Base-by-base conservation (phyloP, 1,139 yeast genomes). In the Candida tetrigidarum region DNA sequence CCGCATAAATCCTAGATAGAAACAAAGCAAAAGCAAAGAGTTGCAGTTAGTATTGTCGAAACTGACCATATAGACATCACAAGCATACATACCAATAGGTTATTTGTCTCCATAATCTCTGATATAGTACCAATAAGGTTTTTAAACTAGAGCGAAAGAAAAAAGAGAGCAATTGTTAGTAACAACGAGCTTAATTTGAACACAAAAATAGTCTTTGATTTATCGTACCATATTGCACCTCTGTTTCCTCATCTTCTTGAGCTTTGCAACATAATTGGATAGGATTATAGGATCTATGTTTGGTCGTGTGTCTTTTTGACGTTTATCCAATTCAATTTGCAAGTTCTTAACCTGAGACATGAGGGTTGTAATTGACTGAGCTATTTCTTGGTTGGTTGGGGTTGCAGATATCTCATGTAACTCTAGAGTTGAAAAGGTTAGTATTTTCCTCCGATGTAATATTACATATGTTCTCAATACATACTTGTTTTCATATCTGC, bases 401-500 rank as follows among this genome's bases (percentile, higher is more conserved):
- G 50, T 33, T 9, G 50, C 16, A 6, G n/a, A 29, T n/a, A 45
- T n/a, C 11, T 39, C 32, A 22, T 33, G 43, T 9, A 41, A n/a
- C 26, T 43, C 47, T 39, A 19, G 16, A n/a, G 15, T 18, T 5
- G 15, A n/a, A 4, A 10, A 8, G 4, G 45, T 37, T 32, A 37
- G 41, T 32, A n/a, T n/a, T 16, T 16, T n/a, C n/a, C n/a, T n/a
- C n/a, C 7, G 16, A n/a, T 5, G 15, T 3, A 22, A 22, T 7
- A 15, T n/a, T n/a, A n/a, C 11, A 12, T 12, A 32, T 12, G 16
- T 11, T 20, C 4, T 18, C 20, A 18, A 15, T 23, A 41, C 46
- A n/a, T 45, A 50, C 52, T 33, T 12, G 12, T 7, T 16, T 44
- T 50, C 14, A 45, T 33, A 6, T 47, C 50, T 14, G 33, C 42